phyloP scores from a whole-genome alignment of 495 filamentous ascomycete genomes.

The Rusavskia elegans region DNA sequence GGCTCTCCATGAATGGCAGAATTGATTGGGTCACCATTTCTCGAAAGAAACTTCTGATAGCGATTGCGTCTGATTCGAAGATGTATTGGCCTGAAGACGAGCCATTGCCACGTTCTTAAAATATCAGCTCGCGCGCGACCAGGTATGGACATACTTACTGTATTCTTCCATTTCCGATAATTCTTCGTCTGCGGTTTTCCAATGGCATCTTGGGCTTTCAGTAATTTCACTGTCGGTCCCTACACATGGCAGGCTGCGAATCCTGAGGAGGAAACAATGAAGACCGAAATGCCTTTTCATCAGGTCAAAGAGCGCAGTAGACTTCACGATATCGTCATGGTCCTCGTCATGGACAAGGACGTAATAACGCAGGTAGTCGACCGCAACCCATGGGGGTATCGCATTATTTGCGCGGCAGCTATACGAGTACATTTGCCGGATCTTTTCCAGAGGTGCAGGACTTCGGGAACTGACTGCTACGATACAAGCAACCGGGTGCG shows the following conservation, averaged over 20 bases:
- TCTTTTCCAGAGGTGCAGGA: slow-evolving; percentile 60
- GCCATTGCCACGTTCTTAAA: slow-evolving; percentile 33
- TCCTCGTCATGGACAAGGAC: slow-evolving; percentile 97
- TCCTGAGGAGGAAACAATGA: slow-evolving; percentile 79
- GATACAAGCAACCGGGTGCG: slow-evolving; percentile 88
- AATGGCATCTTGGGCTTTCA: slow-evolving; percentile 62
- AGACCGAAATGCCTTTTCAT: slow-evolving; percentile 97
- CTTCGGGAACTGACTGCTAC: slow-evolving; percentile 89
- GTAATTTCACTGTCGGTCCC: slow-evolving; percentile 87
- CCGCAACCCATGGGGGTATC: slow-evolving; percentile 68
- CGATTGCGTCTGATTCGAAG: slow-evolving; percentile 79
- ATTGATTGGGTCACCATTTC: slow-evolving; percentile 89
- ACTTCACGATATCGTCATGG: slow-evolving; percentile 75
- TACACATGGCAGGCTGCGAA: slow-evolving; percentile 71
- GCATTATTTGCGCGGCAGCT: slow-evolving; percentile 51
- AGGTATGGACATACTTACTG: slow-evolving; percentile 23
- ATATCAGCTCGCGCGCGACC: not conserved
- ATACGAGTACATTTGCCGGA: slow-evolving; percentile 64
- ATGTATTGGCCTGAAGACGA: slow-evolving; percentile 52
- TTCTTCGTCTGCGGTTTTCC: slow-evolving; percentile 80
- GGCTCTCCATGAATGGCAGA: slow-evolving; percentile 87
- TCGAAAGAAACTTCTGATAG: slow-evolving; percentile 72
- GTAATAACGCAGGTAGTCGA: slow-evolving; percentile 87
- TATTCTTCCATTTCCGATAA: slow-evolving; percentile 49
- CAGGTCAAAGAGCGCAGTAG: slow-evolving; percentile 76